Evolutionary conservation across 169 alveolate species (phyloP).

Genomic region (Eimeria praecox): DNA sequence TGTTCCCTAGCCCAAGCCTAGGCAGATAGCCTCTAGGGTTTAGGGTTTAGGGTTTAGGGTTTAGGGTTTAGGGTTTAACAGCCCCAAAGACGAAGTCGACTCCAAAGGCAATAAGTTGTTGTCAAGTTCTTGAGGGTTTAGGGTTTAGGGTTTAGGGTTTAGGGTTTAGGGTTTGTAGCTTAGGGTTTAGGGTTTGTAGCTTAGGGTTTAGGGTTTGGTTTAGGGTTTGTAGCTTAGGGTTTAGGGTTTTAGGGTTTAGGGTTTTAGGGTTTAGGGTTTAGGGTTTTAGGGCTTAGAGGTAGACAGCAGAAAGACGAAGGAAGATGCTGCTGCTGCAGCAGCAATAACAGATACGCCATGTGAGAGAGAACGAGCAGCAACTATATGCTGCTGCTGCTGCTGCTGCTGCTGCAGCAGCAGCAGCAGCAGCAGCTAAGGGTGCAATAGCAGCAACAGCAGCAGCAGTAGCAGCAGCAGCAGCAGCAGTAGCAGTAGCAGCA

Average conservation of each 20-base stretch:
- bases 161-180: too few relatives aligned
- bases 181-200: background rate
- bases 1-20: slow-evolving; percentile 15
- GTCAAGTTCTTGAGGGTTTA: background rate
- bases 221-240: too few relatives aligned
- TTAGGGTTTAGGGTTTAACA: too few relatives aligned
- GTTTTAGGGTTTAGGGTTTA: slow-evolving; percentile 34
- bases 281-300: slow-evolving; percentile 13
- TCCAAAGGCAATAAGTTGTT: background rate
- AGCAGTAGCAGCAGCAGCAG: too few relatives aligned
- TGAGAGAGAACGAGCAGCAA: too few relatives aligned
- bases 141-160: background rate
- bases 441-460: too few relatives aligned
- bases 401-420: too few relatives aligned
- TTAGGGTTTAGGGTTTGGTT: slow-evolving; percentile 15
- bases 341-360: too few relatives aligned
- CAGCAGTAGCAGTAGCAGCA: too few relatives aligned
- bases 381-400: too few relatives aligned
- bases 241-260: background rate
- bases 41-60: background rate
- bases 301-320: background rate
- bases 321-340: too few relatives aligned
- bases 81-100: background rate
- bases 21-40: background rate
- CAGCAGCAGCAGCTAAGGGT: too few relatives aligned